A percentile compares a stretch with the other conserved stretches of the same genome.
Evolutionary conservation across 805 yeast species (phyloP).

Genomic region (Ogataea neopini): DNA sequence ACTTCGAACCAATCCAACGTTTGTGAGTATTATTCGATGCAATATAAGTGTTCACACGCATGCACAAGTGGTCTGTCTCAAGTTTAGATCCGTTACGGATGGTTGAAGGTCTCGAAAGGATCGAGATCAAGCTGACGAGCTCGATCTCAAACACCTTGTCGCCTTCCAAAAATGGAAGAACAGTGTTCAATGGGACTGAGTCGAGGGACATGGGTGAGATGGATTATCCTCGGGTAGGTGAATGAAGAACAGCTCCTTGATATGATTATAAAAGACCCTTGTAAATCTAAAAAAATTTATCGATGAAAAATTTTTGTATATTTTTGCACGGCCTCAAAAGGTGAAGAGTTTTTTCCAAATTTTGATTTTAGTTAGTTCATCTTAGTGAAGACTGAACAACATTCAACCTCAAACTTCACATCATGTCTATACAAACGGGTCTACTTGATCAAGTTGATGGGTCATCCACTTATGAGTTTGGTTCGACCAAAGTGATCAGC

Average conservation of each 20-base stretch:
- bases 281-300: not conserved
- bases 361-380: too few species aligned
- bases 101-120: constrained; percentile 30
- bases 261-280: too few species aligned
- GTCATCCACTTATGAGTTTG: constrained; percentile 59
- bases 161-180: constrained; percentile 31
- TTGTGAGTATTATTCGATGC: constrained; percentile 44
- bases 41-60: constrained; percentile 45
- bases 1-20: constrained; percentile 62
- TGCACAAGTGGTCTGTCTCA: constrained; percentile 51
- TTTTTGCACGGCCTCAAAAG: constrained; percentile 7
- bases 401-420: not conserved
- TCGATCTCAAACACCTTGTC: constrained; percentile 25
- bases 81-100: constrained; percentile 47
- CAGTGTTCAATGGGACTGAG: constrained; percentile 25
- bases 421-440: constrained; percentile 19
- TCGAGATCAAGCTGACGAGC: constrained; percentile 23
- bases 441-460: constrained; percentile 72
- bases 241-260: too few species aligned
- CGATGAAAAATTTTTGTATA: constrained; percentile 4
- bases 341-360: too few species aligned
- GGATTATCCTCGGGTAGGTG: not conserved
- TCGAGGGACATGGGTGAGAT: constrained; percentile 3
- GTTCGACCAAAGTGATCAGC: constrained; percentile 58
- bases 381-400: too few species aligned